Conservation (phyloP, 768 basidiomycete genomes). For the Cyathus striatus region DNA sequence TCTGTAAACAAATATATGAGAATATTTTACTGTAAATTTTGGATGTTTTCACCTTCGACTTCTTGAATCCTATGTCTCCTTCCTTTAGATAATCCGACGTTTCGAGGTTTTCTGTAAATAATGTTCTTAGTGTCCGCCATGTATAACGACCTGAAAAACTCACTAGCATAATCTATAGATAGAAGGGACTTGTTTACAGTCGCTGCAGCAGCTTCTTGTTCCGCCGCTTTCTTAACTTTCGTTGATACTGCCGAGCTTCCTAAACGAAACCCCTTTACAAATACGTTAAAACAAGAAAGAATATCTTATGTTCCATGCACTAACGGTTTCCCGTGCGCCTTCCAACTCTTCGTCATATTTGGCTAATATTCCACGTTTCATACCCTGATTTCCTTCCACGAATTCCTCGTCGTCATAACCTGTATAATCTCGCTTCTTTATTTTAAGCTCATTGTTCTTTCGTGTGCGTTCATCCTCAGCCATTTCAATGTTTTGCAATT, state of each 20-base stretch:
- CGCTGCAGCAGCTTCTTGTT: slow-evolving; percentile 49
- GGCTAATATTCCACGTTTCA: slow-evolving; percentile 76
- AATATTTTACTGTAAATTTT: not conserved
- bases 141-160: slow-evolving; percentile 23
- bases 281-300: slow-evolving; percentile 1
- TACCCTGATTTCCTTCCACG: slow-evolving; percentile 61
- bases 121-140: not conserved
- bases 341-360: slow-evolving; percentile 94
- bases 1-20: slow-evolving; percentile 36
- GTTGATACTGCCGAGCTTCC: slow-evolving; percentile 52
- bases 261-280: slow-evolving; percentile 75
- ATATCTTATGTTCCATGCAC: too few relatives aligned
- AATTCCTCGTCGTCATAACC: slow-evolving; percentile 98
- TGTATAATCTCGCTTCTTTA: slow-evolving; percentile 85
- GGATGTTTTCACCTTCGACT: slow-evolving; percentile 61
- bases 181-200: slow-evolving; percentile 77
- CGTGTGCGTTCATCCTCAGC: slow-evolving; percentile 81
- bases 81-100: slow-evolving; percentile 86
- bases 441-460: slow-evolving; percentile 80
- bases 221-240: slow-evolving; percentile 33
- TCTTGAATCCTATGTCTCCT: slow-evolving; percentile 93
- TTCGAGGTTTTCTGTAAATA: slow-evolving; percentile 70
- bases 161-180: slow-evolving; percentile 87
- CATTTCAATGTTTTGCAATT: slow-evolving; percentile 93
- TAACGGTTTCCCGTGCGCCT: slow-evolving; percentile 64